Conservation (phyloP, 805 yeast genomes). For the Schizosaccharomyces cryophilus region DNA sequence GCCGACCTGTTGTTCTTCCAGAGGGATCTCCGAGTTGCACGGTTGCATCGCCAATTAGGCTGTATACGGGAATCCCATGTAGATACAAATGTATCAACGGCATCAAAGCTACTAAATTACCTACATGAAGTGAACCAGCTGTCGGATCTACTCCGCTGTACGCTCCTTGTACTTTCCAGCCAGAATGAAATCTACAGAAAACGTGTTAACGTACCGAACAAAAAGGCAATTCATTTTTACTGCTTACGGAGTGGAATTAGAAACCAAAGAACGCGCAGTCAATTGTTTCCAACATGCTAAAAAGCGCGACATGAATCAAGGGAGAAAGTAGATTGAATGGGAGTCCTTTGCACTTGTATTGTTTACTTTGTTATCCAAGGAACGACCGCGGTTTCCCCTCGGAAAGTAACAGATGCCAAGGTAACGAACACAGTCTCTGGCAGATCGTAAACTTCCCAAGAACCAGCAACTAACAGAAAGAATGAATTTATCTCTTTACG, state of each 20-base stretch:
- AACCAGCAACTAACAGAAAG: constrained; percentile 4
- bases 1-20: constrained; percentile 61
- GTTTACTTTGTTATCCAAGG: too few relatives aligned
- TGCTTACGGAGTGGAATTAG: not conserved
- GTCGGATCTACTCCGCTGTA: constrained; percentile 96
- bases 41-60: constrained; percentile 57
- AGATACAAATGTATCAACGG: constrained; percentile 59
- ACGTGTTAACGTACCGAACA: not conserved
- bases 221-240: not conserved
- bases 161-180: constrained; percentile 11
- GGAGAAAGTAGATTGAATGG: too few relatives aligned
- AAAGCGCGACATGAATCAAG: not conserved
- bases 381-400: not conserved
- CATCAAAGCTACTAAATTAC: constrained; percentile 73
- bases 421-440: too few relatives aligned
- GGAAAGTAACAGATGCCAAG: too few relatives aligned
- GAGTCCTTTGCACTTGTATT: too few relatives aligned
- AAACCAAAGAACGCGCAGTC: not conserved
- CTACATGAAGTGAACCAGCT: constrained; percentile 69
- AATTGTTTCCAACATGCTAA: not conserved
- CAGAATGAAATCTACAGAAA: not conserved
- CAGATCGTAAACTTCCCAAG: not conserved
- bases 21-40: constrained; percentile 94
- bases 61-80: constrained; percentile 34
- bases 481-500: constrained; percentile 26